Evolutionary conservation across 2,329 filamentous ascomycete genomes (phyloP).

Genomic region (Dendryphion nanum): DNA sequence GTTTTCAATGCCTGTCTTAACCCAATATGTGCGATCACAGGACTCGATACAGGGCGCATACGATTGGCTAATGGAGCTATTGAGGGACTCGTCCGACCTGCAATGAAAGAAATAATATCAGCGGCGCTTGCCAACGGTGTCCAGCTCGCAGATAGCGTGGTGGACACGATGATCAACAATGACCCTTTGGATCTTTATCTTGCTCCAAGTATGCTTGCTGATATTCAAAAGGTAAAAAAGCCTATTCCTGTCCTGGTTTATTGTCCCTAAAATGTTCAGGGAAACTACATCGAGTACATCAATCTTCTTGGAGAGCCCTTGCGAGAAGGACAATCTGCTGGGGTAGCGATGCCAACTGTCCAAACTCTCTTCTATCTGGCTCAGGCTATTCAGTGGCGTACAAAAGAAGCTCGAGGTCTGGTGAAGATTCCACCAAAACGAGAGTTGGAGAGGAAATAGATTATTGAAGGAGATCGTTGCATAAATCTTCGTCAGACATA

Average conservation of each 20-base stretch:
- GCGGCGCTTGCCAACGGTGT: conserved; percentile 48
- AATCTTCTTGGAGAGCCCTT: conserved; percentile 59
- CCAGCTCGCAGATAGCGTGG: conserved; percentile 44
- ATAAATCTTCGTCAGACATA: no score
- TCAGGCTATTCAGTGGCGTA: conserved; percentile 50
- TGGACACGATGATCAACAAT: conserved; percentile 46
- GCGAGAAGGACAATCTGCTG: conserved; percentile 48
- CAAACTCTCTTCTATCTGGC: conserved; percentile 50
- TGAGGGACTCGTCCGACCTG: conserved; percentile 50
- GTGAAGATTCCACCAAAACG: conserved; percentile 27
- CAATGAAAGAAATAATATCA: conserved; percentile 53
- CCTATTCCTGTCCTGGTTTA: neutral
- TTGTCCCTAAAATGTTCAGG: conserved; percentile 23
- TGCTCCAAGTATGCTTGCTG: conserved; percentile 56
- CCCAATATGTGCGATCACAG: conserved; percentile 51
- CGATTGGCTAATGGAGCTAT: conserved; percentile 47
- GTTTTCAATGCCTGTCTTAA: conserved; percentile 55
- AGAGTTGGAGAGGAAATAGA: no score
- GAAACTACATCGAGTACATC: conserved; percentile 58
- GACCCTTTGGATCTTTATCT: conserved; percentile 53
- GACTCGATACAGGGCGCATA: conserved; percentile 53
- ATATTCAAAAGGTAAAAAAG: conserved; percentile 47
- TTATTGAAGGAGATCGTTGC: no score
- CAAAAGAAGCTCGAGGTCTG: conserved; percentile 46
- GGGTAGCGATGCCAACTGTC: conserved; percentile 53